These are phyloP conservation scores for Fusarium equiseti DNA, from an alignment of 2,329 filamentous ascomycete species.

Conservation along the genomic window DNA sequence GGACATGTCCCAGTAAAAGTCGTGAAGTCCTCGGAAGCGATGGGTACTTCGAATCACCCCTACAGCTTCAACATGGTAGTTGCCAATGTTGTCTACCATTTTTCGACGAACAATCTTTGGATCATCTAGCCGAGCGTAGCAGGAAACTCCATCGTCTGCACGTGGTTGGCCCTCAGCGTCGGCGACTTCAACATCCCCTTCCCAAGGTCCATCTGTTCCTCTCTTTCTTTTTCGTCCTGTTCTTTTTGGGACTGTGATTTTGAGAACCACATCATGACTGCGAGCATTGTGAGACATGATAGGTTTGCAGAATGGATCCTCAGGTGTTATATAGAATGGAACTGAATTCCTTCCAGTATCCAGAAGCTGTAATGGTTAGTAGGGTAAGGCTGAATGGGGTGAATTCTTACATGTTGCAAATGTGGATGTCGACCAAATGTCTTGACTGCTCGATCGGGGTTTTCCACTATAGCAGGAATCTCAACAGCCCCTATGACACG, in stretches of 20 bases:
- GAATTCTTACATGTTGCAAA: constrained; percentile 54
- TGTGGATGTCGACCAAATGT: constrained; percentile 57
- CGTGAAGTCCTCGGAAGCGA: constrained; percentile 86
- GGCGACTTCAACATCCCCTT: constrained; percentile 56
- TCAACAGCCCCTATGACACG: constrained; percentile 57
- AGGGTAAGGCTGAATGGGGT: not conserved
- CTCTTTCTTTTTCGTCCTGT: constrained; percentile 89
- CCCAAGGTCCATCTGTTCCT: constrained; percentile 77
- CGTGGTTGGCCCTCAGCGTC: constrained; percentile 33
- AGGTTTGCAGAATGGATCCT: constrained; percentile 83
- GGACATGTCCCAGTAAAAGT: constrained; percentile 84
- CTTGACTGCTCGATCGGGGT: constrained; percentile 57
- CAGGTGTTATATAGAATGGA: constrained; percentile 81
- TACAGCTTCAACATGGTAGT: constrained; percentile 76
- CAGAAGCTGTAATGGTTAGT: constrained; percentile 54
- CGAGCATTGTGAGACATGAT: constrained; percentile 80
- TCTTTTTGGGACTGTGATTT: constrained; percentile 85
- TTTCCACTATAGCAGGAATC: constrained; percentile 58
- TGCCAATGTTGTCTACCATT: constrained; percentile 76
- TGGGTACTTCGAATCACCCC: constrained; percentile 84
- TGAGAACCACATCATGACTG: constrained; percentile 87
- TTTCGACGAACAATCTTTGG: constrained; percentile 69
- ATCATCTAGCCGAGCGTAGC: constrained; percentile 63
- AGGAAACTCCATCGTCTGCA: constrained; percentile 52
- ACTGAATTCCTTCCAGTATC: constrained; percentile 64